phyloP scores from a whole-genome alignment of 2,329 filamentous ascomycete genomes.

The Chlorencoelia australis region DNA sequence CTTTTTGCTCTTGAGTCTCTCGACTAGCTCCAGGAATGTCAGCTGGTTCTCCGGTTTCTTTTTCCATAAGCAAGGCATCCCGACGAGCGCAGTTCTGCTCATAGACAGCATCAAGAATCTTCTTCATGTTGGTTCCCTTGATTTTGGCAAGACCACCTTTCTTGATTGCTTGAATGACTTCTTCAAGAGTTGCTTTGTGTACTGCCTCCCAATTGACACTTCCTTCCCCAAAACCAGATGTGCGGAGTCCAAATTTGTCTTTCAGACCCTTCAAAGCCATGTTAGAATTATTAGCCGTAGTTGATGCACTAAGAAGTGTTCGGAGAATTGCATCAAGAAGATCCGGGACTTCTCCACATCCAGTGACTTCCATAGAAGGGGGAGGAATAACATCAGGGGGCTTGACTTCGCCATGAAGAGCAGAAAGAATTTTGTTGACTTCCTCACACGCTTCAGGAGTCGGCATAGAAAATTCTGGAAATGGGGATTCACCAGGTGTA shows the following conservation, averaged over 20 bases:
- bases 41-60: constrained; percentile 31
- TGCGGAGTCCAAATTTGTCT: constrained; percentile 50
- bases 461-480: constrained; percentile 55
- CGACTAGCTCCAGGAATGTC: constrained; percentile 33
- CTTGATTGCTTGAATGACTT: constrained; percentile 61
- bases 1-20: constrained; percentile 38
- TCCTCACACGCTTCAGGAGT: constrained; percentile 59
- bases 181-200: constrained; percentile 43
- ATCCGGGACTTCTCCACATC: constrained; percentile 49
- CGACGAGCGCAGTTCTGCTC: constrained; percentile 51
- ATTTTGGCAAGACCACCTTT: constrained; percentile 58
- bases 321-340: constrained; percentile 44
- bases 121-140: constrained; percentile 65
- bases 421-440: constrained; percentile 55
- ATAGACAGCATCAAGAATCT: constrained; percentile 62
- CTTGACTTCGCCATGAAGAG: constrained; percentile 53
- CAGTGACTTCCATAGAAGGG: constrained; percentile 61
- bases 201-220: constrained; percentile 70
- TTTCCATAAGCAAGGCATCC: constrained; percentile 37
- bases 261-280: constrained; percentile 57
- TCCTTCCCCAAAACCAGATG: constrained; percentile 55
- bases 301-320: constrained; percentile 43
- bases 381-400: constrained; percentile 57
- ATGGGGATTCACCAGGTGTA: constrained; percentile 51
- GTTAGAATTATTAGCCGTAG: constrained; percentile 43